phyloP scores from a whole-genome alignment of 73 alveolate genomes.

The Symbiodinium pilosum region DNA sequence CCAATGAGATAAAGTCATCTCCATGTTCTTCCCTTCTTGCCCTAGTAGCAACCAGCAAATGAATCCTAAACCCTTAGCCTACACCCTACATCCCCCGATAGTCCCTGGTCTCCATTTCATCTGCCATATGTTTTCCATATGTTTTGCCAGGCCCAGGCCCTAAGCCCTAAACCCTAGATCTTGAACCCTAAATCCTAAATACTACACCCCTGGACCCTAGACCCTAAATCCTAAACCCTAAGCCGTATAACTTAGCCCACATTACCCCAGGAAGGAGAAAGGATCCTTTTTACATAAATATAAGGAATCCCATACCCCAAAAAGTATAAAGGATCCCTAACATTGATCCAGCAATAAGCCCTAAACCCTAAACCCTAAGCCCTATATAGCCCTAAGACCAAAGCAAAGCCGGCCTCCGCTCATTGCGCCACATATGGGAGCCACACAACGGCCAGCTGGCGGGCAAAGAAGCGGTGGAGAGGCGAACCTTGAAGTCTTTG shows the following conservation, averaged over 20 bases:
- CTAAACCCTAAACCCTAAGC: too few relatives aligned
- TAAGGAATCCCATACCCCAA: too few relatives aligned
- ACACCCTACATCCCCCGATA: not conserved
- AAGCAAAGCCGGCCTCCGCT: conserved; percentile 4
- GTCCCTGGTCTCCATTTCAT: too few relatives aligned
- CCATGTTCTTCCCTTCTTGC: too few relatives aligned
- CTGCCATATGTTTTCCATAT: too few relatives aligned
- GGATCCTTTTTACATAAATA: too few relatives aligned
- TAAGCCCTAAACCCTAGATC: not conserved
- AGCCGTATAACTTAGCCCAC: not conserved
- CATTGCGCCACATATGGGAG: not conserved
- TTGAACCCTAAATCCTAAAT: not conserved
- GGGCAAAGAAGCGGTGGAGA: not conserved
- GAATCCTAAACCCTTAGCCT: not conserved
- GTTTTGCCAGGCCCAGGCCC: too few relatives aligned
- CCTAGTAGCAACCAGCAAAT: too few relatives aligned
- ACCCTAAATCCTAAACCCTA: not conserved
- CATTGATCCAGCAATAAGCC: too few relatives aligned
- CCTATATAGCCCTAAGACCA: too few relatives aligned
- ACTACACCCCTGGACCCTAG: not conserved
- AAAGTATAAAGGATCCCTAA: too few relatives aligned
- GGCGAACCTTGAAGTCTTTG: not conserved
- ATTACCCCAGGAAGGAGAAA: not conserved
- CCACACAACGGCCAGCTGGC: not conserved
- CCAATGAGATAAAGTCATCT: too few relatives aligned